phyloP scores from a whole-genome alignment of 2,329 filamentous ascomycete species.

The Incumbomyces delicatus region DNA sequence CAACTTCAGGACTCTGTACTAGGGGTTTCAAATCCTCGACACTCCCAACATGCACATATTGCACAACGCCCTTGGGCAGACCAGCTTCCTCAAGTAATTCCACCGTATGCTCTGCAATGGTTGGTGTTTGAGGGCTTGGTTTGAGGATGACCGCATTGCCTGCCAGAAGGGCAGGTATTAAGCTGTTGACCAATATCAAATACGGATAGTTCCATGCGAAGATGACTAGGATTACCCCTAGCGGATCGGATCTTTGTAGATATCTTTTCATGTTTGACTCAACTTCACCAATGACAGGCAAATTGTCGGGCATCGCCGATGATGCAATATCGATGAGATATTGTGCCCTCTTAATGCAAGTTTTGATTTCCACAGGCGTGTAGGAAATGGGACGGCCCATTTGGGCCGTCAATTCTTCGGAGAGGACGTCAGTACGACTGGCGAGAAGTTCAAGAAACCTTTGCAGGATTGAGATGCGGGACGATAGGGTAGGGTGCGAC shows the following conservation, averaged over 20 bases:
- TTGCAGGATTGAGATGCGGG: constrained; percentile 70
- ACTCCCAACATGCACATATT: constrained; percentile 85
- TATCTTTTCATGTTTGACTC: constrained; percentile 86
- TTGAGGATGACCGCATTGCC: constrained; percentile 91
- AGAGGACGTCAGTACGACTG: constrained; percentile 67
- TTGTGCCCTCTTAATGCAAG: constrained; percentile 73
- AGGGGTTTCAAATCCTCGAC: constrained; percentile 66
- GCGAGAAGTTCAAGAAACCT: constrained; percentile 64
- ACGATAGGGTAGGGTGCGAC: constrained; percentile 63
- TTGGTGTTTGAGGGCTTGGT: constrained; percentile 89
- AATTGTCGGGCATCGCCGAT: constrained; percentile 63
- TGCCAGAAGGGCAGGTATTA: constrained; percentile 81
- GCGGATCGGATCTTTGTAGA: constrained; percentile 68
- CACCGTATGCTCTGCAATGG: constrained; percentile 73
- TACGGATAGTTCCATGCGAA: constrained; percentile 99
- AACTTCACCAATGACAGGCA: constrained; percentile 56
- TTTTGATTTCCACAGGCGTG: constrained; percentile 71
- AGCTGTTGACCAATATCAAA: constrained; percentile 81
- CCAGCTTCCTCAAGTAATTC: constrained; percentile 71
- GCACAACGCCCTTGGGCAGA: constrained; percentile 71
- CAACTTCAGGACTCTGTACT: constrained; percentile 64
- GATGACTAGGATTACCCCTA: constrained; percentile 78
- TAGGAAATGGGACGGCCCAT: constrained; percentile 92
- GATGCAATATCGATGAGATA: constrained; percentile 78
- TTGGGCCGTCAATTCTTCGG: constrained; percentile 77